Evolutionary conservation across 139 green algal species (phyloP).

Genomic region (Tetraselmis striata): DNA sequence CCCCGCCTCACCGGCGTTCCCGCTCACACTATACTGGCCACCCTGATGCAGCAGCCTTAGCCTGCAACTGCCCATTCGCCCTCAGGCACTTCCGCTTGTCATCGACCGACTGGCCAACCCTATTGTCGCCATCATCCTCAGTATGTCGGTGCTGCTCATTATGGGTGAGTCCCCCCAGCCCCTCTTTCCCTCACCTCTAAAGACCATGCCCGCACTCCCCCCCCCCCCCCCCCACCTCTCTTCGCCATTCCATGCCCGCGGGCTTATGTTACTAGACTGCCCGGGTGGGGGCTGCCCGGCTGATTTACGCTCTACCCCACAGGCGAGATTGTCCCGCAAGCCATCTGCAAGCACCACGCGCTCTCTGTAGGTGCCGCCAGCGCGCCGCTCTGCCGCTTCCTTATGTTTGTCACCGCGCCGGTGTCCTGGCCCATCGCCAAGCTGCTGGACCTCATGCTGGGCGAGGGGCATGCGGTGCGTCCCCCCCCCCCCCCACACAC

Average conservation of each 20-base stretch:
- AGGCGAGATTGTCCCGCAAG: slow-evolving; percentile 50
- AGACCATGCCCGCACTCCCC: too few species aligned
- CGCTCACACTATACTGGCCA: slow-evolving; percentile 33
- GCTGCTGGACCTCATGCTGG: slow-evolving; percentile 77
- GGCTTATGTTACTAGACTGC: too few species aligned
- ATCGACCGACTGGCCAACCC: slow-evolving; percentile 61
- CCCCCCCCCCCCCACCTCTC: too few species aligned
- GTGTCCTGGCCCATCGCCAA: slow-evolving; percentile 66
- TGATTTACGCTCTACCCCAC: too few species aligned
- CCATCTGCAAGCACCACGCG: slow-evolving; percentile 36
- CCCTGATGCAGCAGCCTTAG: slow-evolving; percentile 1
- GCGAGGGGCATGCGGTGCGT: slow-evolving; percentile 17
- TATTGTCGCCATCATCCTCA: slow-evolving; percentile 61
- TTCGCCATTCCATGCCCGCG: too few species aligned
- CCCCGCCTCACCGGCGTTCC: slow-evolving; percentile 25
- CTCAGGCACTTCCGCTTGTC: slow-evolving; percentile 29
- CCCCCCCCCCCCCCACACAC: slow-evolving; percentile 16
- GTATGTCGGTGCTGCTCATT: slow-evolving; percentile 68
- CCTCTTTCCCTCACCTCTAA: not conserved
- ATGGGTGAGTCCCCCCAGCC: slow-evolving; percentile 64
- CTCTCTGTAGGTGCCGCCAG: slow-evolving; percentile 36
- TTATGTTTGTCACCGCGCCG: slow-evolving; percentile 24
- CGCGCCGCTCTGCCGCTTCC: slow-evolving; percentile 24
- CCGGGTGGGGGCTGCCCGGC: too few species aligned
- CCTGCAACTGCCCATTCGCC: not conserved